Conservation (phyloP, 441 rosid species). For the Croton laevigatus region DNA sequence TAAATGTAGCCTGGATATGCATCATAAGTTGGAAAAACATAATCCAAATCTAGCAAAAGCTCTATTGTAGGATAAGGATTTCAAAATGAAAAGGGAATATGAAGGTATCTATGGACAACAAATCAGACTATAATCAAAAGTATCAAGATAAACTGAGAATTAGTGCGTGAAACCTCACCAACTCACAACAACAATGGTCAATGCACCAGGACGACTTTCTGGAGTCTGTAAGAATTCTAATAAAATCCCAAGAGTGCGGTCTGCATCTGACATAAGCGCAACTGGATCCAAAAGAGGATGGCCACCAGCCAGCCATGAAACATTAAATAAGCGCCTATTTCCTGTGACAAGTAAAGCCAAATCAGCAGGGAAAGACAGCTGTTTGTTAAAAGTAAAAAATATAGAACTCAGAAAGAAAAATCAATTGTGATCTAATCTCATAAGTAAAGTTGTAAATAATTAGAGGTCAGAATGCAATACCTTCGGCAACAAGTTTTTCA, state of each 20-base stretch:
- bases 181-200: conserved; percentile 65
- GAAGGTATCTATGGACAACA: neutral
- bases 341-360: conserved; percentile 45
- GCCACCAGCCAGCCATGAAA: conserved; percentile 76
- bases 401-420: neutral
- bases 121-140: neutral
- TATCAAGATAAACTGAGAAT: conserved; percentile 17
- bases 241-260: conserved; percentile 52
- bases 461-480: conserved; percentile 39
- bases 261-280: conserved; percentile 71
- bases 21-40: neutral
- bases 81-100: neutral
- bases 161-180: conserved; percentile 64
- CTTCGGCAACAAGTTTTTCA: conserved; percentile 55
- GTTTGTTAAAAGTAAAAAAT: conserved; percentile 5
- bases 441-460: neutral
- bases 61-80: neutral
- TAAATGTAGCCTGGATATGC: neutral
- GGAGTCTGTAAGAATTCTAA: conserved; percentile 67
- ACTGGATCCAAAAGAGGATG: conserved; percentile 75
- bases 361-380: conserved; percentile 22
- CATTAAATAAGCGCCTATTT: conserved; percentile 55
- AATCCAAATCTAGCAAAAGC: neutral
- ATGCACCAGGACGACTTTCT: conserved; percentile 59
- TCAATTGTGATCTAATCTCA: conserved; percentile 14